A percentile compares a stretch with the other conserved stretches of the same genome.
phyloP scores from a whole-genome alignment of 2,329 filamentous ascomycete species.

The Fusarium coffeatum region DNA sequence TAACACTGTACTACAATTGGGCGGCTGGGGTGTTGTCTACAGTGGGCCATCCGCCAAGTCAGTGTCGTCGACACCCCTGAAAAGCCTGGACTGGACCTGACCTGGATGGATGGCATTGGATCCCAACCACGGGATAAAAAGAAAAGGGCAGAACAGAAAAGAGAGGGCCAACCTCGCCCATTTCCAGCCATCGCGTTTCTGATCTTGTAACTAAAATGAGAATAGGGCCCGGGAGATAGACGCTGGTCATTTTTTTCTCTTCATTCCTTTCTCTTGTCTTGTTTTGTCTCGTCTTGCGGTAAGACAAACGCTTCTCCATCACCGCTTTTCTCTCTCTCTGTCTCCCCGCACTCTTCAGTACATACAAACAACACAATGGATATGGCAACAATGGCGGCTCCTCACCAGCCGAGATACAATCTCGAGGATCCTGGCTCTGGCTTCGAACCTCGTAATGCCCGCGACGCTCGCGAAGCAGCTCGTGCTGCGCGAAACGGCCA shows the following conservation, averaged over 20 bases:
- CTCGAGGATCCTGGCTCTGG: conserved; percentile 37
- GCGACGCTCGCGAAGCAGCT: conserved; percentile 43
- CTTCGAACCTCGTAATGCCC: conserved; percentile 41
- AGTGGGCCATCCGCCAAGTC: conserved; percentile 16
- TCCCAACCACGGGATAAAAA: conserved; percentile 18
- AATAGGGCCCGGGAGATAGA: background rate
- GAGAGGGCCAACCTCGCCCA: conserved; percentile 27
- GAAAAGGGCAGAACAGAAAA: background rate
- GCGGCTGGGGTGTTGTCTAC: conserved; percentile 9
- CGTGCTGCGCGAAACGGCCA: conserved; percentile 41
- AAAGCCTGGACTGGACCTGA: background rate
- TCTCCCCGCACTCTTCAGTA: background rate
- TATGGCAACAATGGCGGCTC: conserved; percentile 37
- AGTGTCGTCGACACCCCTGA: background rate
- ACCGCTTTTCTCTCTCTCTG: background rate
- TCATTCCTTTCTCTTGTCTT: conserved; percentile 7
- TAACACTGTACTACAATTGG: conserved; percentile 16
- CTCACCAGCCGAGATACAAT: conserved; percentile 35
- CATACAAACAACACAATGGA: background rate
- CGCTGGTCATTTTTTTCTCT: conserved; percentile 9
- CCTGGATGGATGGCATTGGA: background rate
- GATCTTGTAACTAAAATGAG: conserved; percentile 25
- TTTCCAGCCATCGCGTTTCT: conserved; percentile 39
- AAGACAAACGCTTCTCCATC: background rate
- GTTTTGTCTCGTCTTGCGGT: background rate